A percentile compares a stretch with the other conserved stretches of the same genome.
These are phyloP conservation scores for Diaporthe sp. DNA, from an alignment of 2,329 filamentous ascomycete genomes.

Conservation along the genomic window DNA sequence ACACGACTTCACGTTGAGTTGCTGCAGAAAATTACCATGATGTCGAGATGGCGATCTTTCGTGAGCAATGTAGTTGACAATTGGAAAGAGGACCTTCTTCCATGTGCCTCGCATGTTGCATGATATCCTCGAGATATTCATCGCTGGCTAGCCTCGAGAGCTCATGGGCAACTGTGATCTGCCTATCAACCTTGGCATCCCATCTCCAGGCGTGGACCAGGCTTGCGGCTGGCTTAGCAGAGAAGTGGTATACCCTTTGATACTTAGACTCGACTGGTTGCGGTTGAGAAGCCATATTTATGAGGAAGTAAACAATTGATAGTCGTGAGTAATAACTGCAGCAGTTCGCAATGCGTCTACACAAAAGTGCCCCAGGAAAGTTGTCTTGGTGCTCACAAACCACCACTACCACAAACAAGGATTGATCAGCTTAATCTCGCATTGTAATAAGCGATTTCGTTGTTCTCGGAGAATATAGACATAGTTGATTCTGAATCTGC, in stretches of 20 bases:
- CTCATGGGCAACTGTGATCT: slow-evolving; percentile 89
- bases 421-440: no score
- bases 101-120: slow-evolving; percentile 95
- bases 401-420: no score
- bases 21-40: no score
- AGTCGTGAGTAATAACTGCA: background rate
- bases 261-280: slow-evolving; percentile 43
- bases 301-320: slow-evolving; percentile 38
- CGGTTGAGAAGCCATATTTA: slow-evolving; percentile 46
- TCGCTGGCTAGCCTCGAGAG: slow-evolving; percentile 86
- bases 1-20: no score
- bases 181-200: slow-evolving; percentile 65
- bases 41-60: no score
- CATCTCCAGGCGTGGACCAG: slow-evolving; percentile 34
- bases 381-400: no score
- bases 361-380: slow-evolving; percentile 64
- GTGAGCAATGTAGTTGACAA: no score
- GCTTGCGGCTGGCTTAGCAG: slow-evolving; percentile 33
- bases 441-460: no score
- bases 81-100: no score
- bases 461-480: no score
- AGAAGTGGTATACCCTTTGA: slow-evolving; percentile 30
- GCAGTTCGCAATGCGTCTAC: slow-evolving; percentile 16
- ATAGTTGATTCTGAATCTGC: no score
- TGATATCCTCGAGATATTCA: slow-evolving; percentile 93